phyloP scores from a whole-genome alignment of 306 rosid species.

The Cotoneaster glaucophyllus region DNA sequence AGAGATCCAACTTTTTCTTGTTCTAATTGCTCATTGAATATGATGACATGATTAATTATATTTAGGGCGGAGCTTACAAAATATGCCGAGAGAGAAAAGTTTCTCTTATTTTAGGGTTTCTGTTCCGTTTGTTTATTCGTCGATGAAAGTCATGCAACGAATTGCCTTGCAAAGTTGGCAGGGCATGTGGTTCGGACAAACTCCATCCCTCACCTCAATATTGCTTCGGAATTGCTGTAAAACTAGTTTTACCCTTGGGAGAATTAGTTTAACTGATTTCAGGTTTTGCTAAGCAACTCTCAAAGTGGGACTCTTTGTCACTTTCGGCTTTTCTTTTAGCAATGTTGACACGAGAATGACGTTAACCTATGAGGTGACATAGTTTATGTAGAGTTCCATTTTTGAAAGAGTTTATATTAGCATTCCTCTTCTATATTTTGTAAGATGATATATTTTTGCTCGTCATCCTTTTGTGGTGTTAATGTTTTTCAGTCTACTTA shows the following conservation, averaged over 20 bases:
- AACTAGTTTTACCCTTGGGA: background rate
- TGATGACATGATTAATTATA: conserved; percentile 6
- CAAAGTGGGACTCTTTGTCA: no score
- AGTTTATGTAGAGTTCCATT: accelerated
- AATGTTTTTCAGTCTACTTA: no score
- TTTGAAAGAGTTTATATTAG: no score
- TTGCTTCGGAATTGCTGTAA: background rate
- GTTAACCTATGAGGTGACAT: no score
- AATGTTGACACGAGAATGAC: no score
- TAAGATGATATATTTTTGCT: no score
- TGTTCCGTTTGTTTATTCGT: background rate
- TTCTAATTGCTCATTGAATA: conserved; percentile 13
- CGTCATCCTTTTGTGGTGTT: no score
- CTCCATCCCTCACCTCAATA: background rate
- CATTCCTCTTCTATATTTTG: no score
- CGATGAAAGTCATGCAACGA: conserved; percentile 13
- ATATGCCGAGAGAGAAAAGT: conserved; percentile 9
- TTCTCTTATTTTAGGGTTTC: background rate
- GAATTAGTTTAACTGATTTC: background rate
- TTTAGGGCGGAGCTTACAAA: conserved; percentile 19
- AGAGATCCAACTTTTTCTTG: background rate
- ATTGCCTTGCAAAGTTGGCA: background rate
- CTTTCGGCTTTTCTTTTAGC: no score
- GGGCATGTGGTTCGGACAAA: background rate
- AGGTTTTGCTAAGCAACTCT: no score